Percentiles rank a stretch among this genome's conserved stretches.
Conservation (phyloP, 1,284 basidiomycete species). For the Paramarasmius palmivorus region DNA sequence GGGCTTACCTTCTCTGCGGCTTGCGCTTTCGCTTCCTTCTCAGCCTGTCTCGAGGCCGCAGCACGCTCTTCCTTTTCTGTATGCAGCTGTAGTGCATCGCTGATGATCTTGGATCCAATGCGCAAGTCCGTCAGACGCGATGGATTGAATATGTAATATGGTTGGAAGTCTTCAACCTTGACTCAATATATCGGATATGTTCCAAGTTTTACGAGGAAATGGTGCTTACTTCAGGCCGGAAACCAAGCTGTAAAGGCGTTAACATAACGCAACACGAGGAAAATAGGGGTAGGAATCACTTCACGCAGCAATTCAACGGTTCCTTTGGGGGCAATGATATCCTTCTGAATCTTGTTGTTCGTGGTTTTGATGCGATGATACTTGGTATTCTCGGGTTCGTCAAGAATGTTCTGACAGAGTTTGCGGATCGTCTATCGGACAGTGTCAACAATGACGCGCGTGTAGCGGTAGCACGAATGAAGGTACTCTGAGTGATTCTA, state of each 20-base stretch:
- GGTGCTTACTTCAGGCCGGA: slow-evolving; percentile 54
- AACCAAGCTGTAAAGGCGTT: slow-evolving; percentile 57
- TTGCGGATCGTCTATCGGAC: slow-evolving; percentile 56
- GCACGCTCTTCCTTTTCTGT: slow-evolving; percentile 53
- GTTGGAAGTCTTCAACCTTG: slow-evolving; percentile 56
- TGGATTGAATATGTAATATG: slow-evolving; percentile 64
- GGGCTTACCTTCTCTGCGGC: slow-evolving; percentile 58
- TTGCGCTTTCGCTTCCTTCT: slow-evolving; percentile 53
- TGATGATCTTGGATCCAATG: slow-evolving; percentile 63
- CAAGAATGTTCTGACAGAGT: slow-evolving; percentile 72
- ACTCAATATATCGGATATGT: not conserved
- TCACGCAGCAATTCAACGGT: slow-evolving; percentile 76
- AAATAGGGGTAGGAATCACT: slow-evolving; percentile 39
- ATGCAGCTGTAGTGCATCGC: slow-evolving; percentile 58
- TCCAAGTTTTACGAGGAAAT: slow-evolving; percentile 8
- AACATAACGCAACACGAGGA: slow-evolving; percentile 14
- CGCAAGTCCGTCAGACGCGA: slow-evolving; percentile 53
- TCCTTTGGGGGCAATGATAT: slow-evolving; percentile 57
- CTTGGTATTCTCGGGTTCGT: slow-evolving; percentile 69
- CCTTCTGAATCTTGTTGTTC: slow-evolving; percentile 39
- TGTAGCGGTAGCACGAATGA: not conserved
- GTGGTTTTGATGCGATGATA: slow-evolving; percentile 74
- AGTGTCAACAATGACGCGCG: not conserved
- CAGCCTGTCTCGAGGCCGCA: slow-evolving; percentile 44
- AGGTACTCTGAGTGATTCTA: slow-evolving; percentile 62